phyloP scores from a whole-genome alignment of 345 rosid genomes.

The Anastatica hierochuntica region DNA sequence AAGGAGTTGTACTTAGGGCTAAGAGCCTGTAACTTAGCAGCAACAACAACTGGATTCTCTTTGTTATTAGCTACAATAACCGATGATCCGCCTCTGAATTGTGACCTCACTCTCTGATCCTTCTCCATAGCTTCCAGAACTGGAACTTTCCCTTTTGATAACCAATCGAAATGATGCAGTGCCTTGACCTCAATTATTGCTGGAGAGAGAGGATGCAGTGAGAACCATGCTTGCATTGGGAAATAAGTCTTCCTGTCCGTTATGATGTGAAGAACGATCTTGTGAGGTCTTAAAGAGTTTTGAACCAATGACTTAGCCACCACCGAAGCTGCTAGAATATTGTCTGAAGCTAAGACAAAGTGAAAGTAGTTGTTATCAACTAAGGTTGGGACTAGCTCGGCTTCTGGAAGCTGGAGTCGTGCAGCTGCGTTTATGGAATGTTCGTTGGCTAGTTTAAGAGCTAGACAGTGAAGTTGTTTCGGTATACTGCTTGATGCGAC shows the following conservation, averaged over 20 bases:
- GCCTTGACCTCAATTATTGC: conserved; percentile 91
- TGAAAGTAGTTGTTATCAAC: conserved; percentile 78
- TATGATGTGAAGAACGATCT: conserved; percentile 70
- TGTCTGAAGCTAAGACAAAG: conserved; percentile 82
- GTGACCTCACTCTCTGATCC: conserved; percentile 74
- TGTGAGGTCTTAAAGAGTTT: conserved; percentile 57
- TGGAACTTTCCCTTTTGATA: conserved; percentile 86
- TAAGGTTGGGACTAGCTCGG: conserved; percentile 75
- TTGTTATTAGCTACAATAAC: conserved; percentile 57
- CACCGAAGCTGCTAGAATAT: conserved; percentile 84
- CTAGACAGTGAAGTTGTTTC: conserved; percentile 82
- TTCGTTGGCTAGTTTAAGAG: conserved; percentile 71
- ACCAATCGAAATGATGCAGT: conserved; percentile 94
- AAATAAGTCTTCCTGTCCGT: conserved; percentile 86
- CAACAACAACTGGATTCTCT: conserved; percentile 68
- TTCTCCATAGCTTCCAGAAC: conserved; percentile 98
- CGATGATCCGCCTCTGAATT: conserved; percentile 93
- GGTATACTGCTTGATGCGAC: conserved; percentile 96
- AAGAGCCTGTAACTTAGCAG: conserved; percentile 86
- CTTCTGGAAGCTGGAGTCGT: conserved; percentile 80
- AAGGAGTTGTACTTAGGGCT: conserved; percentile 91
- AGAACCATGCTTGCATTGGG: conserved; percentile 99
- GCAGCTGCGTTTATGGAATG: conserved; percentile 91
- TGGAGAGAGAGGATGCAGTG: conserved; percentile 71
- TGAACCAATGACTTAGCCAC: conserved; percentile 67